Conservation (phyloP, 495 filamentous ascomycete genomes). For the Apiosordaria backusii region DNA sequence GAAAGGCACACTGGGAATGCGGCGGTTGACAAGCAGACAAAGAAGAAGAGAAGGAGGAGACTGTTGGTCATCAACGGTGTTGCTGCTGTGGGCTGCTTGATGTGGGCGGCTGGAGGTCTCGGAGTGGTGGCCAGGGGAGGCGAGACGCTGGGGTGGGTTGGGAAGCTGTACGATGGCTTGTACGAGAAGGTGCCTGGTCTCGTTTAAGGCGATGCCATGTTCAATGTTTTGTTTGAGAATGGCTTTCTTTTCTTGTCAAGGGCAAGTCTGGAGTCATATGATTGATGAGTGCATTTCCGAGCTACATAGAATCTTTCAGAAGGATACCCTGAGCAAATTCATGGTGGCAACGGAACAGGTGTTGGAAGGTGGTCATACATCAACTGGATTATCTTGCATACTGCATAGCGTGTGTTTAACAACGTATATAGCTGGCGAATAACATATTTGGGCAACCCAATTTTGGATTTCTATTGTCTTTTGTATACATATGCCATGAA, state of each 20-base stretch:
- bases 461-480: neutral
- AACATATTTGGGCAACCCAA: constrained; percentile 8
- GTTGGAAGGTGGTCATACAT: constrained; percentile 9
- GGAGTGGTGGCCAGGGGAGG: constrained; percentile 75
- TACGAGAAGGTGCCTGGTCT: constrained; percentile 36
- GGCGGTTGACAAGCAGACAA: constrained; percentile 33
- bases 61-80: constrained; percentile 68
- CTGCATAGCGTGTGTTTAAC: constrained; percentile 10
- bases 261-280: neutral
- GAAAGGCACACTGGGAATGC: constrained; percentile 29
- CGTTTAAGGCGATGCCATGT: constrained; percentile 14
- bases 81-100: constrained; percentile 50
- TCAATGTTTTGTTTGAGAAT: neutral
- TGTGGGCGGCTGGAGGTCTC: constrained; percentile 80
- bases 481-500: too few relatives aligned
- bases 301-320: neutral
- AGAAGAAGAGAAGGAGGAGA: constrained; percentile 53
- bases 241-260: constrained; percentile 2
- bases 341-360: neutral
- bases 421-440: neutral
- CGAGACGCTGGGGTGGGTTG: constrained; percentile 68
- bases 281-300: constrained; percentile 5
- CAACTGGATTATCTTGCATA: constrained; percentile 10
- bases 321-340: neutral
- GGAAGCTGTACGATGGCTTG: constrained; percentile 66